phyloP scores from a whole-genome alignment of 805 yeast genomes.

The Nakazawaea ishiwadae region DNA sequence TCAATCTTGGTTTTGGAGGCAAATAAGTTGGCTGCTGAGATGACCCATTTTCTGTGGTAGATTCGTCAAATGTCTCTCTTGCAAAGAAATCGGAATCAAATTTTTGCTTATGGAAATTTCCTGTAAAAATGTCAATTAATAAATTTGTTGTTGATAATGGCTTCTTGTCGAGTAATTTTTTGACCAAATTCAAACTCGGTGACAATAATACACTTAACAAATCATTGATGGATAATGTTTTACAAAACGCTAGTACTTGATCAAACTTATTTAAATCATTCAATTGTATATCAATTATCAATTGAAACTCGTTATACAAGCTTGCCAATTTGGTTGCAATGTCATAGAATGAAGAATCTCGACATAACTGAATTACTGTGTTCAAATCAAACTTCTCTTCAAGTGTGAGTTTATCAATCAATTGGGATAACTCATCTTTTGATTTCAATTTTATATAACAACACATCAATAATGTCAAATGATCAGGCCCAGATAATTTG shows the following conservation, averaged over 20 bases:
- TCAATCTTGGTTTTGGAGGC: constrained; percentile 86
- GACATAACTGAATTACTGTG: constrained; percentile 61
- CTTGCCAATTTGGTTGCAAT: constrained; percentile 70
- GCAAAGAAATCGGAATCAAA: constrained; percentile 15
- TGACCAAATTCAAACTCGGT: constrained; percentile 46
- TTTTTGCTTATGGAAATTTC: constrained; percentile 55
- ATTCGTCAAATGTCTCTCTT: constrained; percentile 4
- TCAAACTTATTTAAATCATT: constrained; percentile 58
- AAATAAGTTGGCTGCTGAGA: constrained; percentile 86
- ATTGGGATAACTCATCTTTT: constrained; percentile 49
- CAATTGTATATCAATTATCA: constrained; percentile 72
- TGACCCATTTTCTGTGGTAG: constrained; percentile 13
- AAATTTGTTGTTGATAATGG: constrained; percentile 83
- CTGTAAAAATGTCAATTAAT: constrained; percentile 84
- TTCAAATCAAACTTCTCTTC: constrained; percentile 58
- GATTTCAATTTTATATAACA: constrained; percentile 75
- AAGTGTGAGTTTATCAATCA: constrained; percentile 41
- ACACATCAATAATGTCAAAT: constrained; percentile 72
- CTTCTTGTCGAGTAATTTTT: constrained; percentile 53
- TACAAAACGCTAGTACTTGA: constrained; percentile 60
- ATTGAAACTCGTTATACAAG: constrained; percentile 65
- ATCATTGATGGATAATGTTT: constrained; percentile 70
- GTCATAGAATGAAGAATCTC: constrained; percentile 62
- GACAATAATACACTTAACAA: constrained; percentile 60
- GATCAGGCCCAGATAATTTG: constrained; percentile 66